Conservation (phyloP, 371 early-diverging fungal species). For the Mucor saturninus region DNA sequence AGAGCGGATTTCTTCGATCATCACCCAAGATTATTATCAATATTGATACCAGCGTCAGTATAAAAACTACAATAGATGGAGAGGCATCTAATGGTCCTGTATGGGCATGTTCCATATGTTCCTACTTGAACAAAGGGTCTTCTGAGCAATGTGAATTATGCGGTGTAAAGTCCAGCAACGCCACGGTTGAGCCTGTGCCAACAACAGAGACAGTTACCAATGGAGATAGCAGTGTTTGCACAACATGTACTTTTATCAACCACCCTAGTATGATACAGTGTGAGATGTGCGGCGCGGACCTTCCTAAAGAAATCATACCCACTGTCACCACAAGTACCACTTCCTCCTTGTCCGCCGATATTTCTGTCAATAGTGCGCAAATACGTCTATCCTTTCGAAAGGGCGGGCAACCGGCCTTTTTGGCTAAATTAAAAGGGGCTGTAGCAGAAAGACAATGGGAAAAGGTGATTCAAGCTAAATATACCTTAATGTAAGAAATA, state of each 20-base stretch:
- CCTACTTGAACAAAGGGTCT: slow-evolving; percentile 57
- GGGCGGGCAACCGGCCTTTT: slow-evolving; percentile 70
- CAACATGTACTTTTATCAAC: slow-evolving; percentile 85
- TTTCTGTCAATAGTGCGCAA: slow-evolving; percentile 3
- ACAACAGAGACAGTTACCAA: background rate
- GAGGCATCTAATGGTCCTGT: slow-evolving; percentile 15
- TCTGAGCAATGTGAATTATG: slow-evolving; percentile 71
- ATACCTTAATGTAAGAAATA: too few relatives aligned
- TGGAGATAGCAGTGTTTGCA: slow-evolving; percentile 53
- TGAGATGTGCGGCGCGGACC: slow-evolving; percentile 75
- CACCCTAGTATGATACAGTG: slow-evolving; percentile 80
- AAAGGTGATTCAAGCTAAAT: slow-evolving; percentile 15
- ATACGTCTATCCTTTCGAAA: slow-evolving; percentile 80
- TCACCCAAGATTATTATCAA: slow-evolving; percentile 69
- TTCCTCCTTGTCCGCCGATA: background rate
- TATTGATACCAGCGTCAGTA: slow-evolving; percentile 24
- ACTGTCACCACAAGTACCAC: slow-evolving; percentile 5
- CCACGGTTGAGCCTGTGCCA: slow-evolving; percentile 1
- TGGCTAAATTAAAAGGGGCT: slow-evolving; percentile 62
- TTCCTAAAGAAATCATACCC: slow-evolving; percentile 40
- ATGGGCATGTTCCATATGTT: slow-evolving; percentile 85
- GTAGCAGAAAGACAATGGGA: slow-evolving; percentile 71
- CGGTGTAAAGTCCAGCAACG: slow-evolving; percentile 55
- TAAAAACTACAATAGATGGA: background rate
- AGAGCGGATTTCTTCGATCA: slow-evolving; percentile 69